These are phyloP conservation scores for Lichtheimia ornata DNA, from an alignment of 371 early-diverging fungal species.

Conservation along the genomic window DNA sequence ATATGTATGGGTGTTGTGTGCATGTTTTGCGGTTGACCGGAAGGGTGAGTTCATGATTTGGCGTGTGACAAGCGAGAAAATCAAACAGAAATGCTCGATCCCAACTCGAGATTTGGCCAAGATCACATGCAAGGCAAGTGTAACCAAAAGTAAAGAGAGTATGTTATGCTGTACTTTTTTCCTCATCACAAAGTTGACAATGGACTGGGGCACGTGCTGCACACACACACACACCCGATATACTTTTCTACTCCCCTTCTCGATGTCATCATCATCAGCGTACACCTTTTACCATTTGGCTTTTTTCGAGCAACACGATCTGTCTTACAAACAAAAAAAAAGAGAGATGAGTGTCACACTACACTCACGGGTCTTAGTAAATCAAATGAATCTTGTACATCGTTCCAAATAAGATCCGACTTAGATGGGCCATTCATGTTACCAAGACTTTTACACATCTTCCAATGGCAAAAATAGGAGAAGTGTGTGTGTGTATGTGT, in stretches of 20 bases:
- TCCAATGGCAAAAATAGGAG: too few relatives aligned
- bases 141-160: not conserved
- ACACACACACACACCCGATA: too few relatives aligned
- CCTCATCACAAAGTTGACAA: too few relatives aligned
- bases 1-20: conserved; percentile 1
- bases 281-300: not conserved
- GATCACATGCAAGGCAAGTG: conserved; percentile 1
- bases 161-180: not conserved
- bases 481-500: too few relatives aligned
- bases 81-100: conserved; percentile 3
- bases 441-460: too few relatives aligned
- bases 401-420: not conserved
- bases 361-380: not conserved
- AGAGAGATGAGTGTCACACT: not conserved
- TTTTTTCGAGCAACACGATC: not conserved
- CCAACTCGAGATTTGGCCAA: not conserved
- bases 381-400: conserved; percentile 5
- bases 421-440: too few relatives aligned
- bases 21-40: conserved; percentile 1
- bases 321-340: conserved; percentile 2
- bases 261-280: too few relatives aligned
- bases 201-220: too few relatives aligned
- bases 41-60: conserved; percentile 4
- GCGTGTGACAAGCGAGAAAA: conserved; percentile 14
- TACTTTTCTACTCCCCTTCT: too few relatives aligned